Percentiles rank a stretch among this genome's conserved stretches.
Conservation (phyloP, 768 basidiomycete species). For the Xerocomus brunneocitrinus region DNA sequence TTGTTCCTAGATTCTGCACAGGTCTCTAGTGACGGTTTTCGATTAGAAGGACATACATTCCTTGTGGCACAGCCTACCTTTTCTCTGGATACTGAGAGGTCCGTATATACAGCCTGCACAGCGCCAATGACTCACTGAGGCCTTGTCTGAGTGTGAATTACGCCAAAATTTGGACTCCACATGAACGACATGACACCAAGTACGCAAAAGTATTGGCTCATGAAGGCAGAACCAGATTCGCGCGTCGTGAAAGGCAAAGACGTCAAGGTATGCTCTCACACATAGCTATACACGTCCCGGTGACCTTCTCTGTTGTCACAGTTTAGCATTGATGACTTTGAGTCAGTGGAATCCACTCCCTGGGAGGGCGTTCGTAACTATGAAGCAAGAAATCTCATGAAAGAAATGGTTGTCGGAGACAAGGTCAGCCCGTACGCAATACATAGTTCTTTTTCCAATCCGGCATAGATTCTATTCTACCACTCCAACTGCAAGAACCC, state of each 20-base stretch:
- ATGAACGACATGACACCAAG: neutral
- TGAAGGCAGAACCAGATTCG: slow-evolving; percentile 85
- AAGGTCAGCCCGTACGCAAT: slow-evolving; percentile 42
- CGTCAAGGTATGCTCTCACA: slow-evolving; percentile 55
- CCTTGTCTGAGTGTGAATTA: neutral
- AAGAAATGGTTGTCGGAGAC: slow-evolving; percentile 71
- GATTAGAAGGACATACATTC: neutral
- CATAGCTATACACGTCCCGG: neutral
- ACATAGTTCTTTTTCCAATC: neutral
- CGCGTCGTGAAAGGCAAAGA: slow-evolving; percentile 84
- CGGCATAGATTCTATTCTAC: slow-evolving; percentile 72
- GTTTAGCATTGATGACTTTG: slow-evolving; percentile 89
- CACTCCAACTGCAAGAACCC: slow-evolving; percentile 84
- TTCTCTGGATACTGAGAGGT: neutral
- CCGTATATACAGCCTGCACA: no score
- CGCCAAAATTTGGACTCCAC: no score
- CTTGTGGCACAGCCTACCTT: neutral
- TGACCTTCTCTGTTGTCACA: slow-evolving; percentile 25
- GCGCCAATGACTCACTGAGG: neutral
- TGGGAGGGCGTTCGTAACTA: slow-evolving; percentile 90
- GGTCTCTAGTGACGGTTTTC: neutral
- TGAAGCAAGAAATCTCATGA: slow-evolving; percentile 81
- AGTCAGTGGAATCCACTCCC: slow-evolving; percentile 59
- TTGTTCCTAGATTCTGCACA: neutral
- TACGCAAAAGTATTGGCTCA: slow-evolving; percentile 52